These are phyloP conservation scores for Sordariomycetes sp. DNA, from an alignment of 2,329 filamentous ascomycete genomes.

Conservation along the genomic window DNA sequence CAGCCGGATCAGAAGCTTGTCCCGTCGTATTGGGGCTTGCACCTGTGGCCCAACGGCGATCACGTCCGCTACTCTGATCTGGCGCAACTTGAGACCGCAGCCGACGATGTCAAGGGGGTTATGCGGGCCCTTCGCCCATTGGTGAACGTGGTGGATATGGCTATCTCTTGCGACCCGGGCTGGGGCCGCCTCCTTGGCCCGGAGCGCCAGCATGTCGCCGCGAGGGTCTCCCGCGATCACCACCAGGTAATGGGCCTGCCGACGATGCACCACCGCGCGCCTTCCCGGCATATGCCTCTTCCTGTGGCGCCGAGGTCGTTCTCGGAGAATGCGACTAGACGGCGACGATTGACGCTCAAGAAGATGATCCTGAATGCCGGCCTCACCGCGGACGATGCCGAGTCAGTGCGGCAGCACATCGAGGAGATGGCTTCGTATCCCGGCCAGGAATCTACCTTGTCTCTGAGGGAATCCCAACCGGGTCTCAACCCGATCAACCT, in stretches of 20 bases:
- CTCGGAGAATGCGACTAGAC: background rate
- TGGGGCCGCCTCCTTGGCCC: background rate
- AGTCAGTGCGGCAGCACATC: background rate
- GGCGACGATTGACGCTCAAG: background rate
- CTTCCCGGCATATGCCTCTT: background rate
- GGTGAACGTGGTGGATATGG: background rate
- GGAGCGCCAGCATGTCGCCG: background rate
- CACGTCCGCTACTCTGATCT: background rate
- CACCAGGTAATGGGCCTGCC: background rate
- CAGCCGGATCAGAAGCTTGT: background rate
- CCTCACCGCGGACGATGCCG: background rate
- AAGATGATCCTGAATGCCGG: background rate
- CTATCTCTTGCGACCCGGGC: background rate
- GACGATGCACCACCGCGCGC: background rate
- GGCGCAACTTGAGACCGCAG: background rate
- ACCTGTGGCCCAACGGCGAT: background rate
- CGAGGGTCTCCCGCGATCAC: background rate
- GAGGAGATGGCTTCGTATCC: background rate
- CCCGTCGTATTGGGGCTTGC: background rate
- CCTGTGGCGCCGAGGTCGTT: background rate
- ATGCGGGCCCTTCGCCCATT: background rate
- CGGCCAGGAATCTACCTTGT: background rate
- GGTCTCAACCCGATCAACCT: background rate
- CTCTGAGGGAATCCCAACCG: background rate
- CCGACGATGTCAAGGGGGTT: background rate